Conservation (phyloP, 306 rosid species). For the Trifolium subterraneum region DNA sequence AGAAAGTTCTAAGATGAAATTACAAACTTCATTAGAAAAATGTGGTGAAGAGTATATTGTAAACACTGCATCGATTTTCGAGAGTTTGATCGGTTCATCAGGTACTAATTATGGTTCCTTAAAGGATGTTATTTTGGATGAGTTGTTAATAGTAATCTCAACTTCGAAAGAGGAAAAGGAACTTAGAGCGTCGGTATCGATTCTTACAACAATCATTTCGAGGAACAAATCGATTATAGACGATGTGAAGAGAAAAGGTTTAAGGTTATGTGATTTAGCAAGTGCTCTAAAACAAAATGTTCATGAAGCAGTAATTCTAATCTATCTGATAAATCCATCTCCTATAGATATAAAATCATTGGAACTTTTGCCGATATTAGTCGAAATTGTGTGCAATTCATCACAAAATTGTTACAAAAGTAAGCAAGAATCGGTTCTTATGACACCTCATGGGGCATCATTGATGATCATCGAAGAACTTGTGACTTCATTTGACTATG, state of each 20-base stretch:
- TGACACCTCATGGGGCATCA: slow-evolving; percentile 78
- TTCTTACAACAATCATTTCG: slow-evolving; percentile 65
- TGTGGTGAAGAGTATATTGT: slow-evolving; percentile 57
- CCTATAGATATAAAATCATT: slow-evolving; percentile 69
- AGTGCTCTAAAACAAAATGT: slow-evolving; percentile 79
- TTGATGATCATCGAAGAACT: slow-evolving; percentile 77
- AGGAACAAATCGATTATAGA: slow-evolving; percentile 66
- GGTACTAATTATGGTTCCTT: slow-evolving; percentile 54
- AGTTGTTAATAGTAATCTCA: slow-evolving; percentile 66
- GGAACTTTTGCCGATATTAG: slow-evolving; percentile 71
- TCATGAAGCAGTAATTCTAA: slow-evolving; percentile 76
- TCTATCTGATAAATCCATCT: slow-evolving; percentile 75
- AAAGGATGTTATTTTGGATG: slow-evolving; percentile 79
- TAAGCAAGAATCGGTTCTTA: slow-evolving; percentile 54
- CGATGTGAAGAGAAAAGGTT: slow-evolving; percentile 79
- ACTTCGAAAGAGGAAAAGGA: slow-evolving; percentile 73
- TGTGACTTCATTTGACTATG: slow-evolving; percentile 72
- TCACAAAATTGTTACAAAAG: slow-evolving; percentile 53
- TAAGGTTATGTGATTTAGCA: slow-evolving; percentile 70
- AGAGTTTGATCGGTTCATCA: slow-evolving; percentile 58
- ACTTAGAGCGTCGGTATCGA: slow-evolving; percentile 69
- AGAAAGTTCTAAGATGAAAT: slow-evolving; percentile 44
- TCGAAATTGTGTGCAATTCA: slow-evolving; percentile 70
- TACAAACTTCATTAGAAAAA: slow-evolving; percentile 49
- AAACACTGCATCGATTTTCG: slow-evolving; percentile 66